Conservation (phyloP, 208 protist genomes). For the Porcisia hertigi region DNA sequence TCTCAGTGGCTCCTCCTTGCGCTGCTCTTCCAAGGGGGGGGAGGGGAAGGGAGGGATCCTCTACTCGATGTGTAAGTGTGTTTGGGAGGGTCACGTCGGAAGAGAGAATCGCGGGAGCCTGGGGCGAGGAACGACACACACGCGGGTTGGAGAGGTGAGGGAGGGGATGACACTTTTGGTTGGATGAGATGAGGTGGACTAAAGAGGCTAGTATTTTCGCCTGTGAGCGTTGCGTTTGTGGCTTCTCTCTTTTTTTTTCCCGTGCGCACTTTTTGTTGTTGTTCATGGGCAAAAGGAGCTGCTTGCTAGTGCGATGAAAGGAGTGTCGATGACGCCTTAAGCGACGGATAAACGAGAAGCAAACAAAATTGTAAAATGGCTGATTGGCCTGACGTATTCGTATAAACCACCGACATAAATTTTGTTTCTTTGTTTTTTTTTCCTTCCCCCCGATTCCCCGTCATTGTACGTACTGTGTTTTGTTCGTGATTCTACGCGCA, state of each 20-base stretch:
- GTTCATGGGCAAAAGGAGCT: neutral
- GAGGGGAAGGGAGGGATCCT: neutral
- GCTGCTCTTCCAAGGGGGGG: neutral
- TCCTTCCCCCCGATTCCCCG: neutral
- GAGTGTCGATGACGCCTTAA: neutral
- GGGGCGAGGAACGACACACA: too few species aligned
- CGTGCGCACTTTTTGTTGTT: too few species aligned
- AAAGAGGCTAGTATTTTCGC: neutral
- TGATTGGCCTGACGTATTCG: neutral
- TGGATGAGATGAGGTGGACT: neutral
- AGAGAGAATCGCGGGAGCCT: too few species aligned
- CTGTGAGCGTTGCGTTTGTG: neutral
- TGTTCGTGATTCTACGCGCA: neutral
- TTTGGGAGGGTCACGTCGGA: too few species aligned
- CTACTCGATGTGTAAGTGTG: neutral
- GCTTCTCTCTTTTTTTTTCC: neutral
- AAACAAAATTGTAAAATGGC: neutral
- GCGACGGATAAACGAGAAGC: neutral
- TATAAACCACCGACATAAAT: neutral
- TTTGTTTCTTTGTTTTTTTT: slow-evolving; percentile 1
- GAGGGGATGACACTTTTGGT: neutral
- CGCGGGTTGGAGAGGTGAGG: too few species aligned
- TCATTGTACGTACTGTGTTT: neutral
- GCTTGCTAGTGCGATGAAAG: neutral
- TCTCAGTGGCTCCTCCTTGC: neutral